phyloP scores from a whole-genome alignment of 1,139 yeast species.

The Hemisphaericaspora xylofermentans region DNA sequence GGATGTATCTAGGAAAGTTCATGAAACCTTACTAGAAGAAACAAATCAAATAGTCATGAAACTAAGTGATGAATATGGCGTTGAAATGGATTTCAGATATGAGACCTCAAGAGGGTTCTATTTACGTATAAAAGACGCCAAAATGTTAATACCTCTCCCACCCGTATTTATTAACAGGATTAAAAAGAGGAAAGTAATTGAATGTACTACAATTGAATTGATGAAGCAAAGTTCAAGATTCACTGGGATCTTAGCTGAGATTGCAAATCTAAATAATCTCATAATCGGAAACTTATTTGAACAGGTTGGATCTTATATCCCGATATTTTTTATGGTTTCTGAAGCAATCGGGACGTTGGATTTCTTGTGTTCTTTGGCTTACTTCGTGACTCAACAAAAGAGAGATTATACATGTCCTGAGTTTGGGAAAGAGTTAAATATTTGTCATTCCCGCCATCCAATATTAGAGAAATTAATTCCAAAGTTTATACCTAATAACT shows the following conservation, averaged over 20 bases:
- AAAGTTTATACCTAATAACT: conserved; percentile 37
- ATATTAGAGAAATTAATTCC: conserved; percentile 27
- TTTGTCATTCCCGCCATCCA: conserved; percentile 41
- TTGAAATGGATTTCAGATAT: conserved; percentile 29
- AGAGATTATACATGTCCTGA: conserved; percentile 32
- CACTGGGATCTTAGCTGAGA: conserved; percentile 38
- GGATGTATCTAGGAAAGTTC: conserved; percentile 43
- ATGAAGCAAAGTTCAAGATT: conserved; percentile 40
- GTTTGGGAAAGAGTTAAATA: conserved; percentile 25
- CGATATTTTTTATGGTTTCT: conserved; percentile 40
- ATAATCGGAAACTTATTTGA: conserved; percentile 29
- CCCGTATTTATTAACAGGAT: conserved; percentile 30
- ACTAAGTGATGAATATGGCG: conserved; percentile 19
- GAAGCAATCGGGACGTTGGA: conserved; percentile 47
- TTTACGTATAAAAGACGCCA: conserved; percentile 23
- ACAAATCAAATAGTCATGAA: conserved; percentile 23
- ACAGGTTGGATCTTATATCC: conserved; percentile 24
- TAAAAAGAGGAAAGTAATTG: conserved; percentile 29
- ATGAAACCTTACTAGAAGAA: conserved; percentile 36
- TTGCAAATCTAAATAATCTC: conserved; percentile 39
- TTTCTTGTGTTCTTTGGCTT: conserved; percentile 36
- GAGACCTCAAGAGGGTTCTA: conserved; percentile 39
- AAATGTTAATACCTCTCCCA: conserved; percentile 22
- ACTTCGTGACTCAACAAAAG: conserved; percentile 18
- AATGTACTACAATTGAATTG: conserved; percentile 42